phyloP scores from a whole-genome alignment of 116 monocot genomes.

The Trichopus zeylanicus region DNA sequence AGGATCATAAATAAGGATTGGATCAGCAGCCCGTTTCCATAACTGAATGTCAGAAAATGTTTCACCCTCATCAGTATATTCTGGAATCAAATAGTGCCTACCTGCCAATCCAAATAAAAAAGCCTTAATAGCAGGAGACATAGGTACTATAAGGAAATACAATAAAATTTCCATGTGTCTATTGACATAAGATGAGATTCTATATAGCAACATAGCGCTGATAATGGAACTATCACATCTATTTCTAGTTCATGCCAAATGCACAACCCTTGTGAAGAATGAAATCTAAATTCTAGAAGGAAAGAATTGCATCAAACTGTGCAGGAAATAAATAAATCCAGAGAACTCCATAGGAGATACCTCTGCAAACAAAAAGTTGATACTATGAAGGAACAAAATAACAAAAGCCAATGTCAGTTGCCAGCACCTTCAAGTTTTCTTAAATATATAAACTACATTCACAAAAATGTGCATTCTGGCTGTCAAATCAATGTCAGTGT shows the following conservation, averaged over 20 bases:
- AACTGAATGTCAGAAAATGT: constrained; percentile 56
- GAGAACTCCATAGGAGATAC: too few relatives aligned
- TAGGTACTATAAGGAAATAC: too few relatives aligned
- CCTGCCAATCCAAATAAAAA: constrained; percentile 27
- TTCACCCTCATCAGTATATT: constrained; percentile 24
- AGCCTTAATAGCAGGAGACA: not conserved
- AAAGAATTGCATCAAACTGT: not conserved
- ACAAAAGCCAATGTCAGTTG: not conserved
- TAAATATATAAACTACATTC: not conserved
- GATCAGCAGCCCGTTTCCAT: constrained; percentile 70
- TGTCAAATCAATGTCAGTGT: too few relatives aligned
- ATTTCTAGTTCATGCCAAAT: not conserved
- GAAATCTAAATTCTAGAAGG: not conserved
- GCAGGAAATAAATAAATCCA: too few relatives aligned
- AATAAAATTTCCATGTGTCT: too few relatives aligned
- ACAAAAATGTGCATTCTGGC: too few relatives aligned
- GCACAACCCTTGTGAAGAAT: not conserved
- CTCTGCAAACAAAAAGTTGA: not conserved
- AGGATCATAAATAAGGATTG: constrained; percentile 83
- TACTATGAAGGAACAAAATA: not conserved
- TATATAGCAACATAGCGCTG: too few relatives aligned
- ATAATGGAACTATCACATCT: not conserved
- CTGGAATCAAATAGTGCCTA: constrained; percentile 16
- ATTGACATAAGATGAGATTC: too few relatives aligned
- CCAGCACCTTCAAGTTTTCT: not conserved